Evolutionary conservation across 805 yeast species (phyloP), one percentile per base, ranked within the genome.

Genomic region (Metschnikowia hibisci): DNA sequence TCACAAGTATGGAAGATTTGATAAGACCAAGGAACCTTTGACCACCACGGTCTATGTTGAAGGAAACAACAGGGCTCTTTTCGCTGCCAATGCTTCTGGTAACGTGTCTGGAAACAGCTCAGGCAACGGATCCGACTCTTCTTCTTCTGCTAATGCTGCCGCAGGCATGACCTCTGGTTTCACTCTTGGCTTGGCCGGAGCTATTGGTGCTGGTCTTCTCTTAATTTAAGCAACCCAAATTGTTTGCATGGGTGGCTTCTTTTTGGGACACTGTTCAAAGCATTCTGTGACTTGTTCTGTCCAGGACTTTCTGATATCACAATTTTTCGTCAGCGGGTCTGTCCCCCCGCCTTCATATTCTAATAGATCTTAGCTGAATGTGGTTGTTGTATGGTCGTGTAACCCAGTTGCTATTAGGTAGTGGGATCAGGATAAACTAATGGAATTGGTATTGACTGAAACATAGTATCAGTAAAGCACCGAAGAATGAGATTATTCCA

Each of bases 171-270:
- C 39, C 41, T 47, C 55, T 39, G 58, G 56, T n/a, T 34, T 57
- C 44, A 46, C 58, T 38, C 41, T 58, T 32, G 69, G 70, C 37
- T 57, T 56, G 49, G 68, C 65, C 48, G 71, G 75, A 47, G 80
- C 72, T 39, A 49, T 73, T 32, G 67, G 76, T 51, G 80, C 78
- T 35, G 82, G 77, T 60, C 63, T 73, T 46, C 66, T 76, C 45
- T 61, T 77, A 58, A 40, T 52, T 37, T 52, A 50, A 43, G 36
- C 39, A 15, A n/a, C 14, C 28, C 32, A 35, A 25, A 16, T 29
- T 23, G 22, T 40, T 16, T 18, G 9, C 15, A 11, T 34, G 23
- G 31, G n/a, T 7, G 16, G 26, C 9, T 26, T 27, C 12, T 18
- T 6, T n/a, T 18, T 10, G 23, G 25, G 23, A 18, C 27, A 12